Conservation (phyloP, 768 basidiomycete species). For the Lanmaoa rubissima region DNA sequence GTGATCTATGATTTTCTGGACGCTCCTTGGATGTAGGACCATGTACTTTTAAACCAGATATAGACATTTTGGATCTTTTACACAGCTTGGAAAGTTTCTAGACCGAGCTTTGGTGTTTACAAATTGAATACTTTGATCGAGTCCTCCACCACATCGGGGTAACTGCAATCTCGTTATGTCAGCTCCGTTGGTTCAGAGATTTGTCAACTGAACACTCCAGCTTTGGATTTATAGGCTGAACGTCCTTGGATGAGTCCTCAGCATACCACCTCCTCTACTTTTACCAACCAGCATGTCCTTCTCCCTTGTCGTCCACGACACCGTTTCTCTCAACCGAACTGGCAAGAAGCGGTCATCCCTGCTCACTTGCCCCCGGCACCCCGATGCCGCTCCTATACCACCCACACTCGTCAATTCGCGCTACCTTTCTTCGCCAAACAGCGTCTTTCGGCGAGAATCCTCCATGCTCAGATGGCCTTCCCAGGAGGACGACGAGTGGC, state of each 20-base stretch:
- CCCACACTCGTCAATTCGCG: slow-evolving; percentile 57
- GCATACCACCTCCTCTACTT: not conserved
- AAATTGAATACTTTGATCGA: slow-evolving; percentile 25
- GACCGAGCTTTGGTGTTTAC: slow-evolving; percentile 17
- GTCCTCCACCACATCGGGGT: slow-evolving; percentile 12
- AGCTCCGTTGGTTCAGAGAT: slow-evolving; percentile 23
- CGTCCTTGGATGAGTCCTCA: slow-evolving; percentile 7
- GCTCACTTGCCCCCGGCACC: slow-evolving; percentile 21
- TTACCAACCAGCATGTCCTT: slow-evolving; percentile 10
- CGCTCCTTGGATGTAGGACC: slow-evolving; percentile 13
- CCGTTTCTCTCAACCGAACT: not conserved
- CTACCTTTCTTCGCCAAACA: slow-evolving; percentile 49
- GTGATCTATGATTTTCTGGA: slow-evolving; percentile 23
- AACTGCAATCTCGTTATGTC: slow-evolving; percentile 23
- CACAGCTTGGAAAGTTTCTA: slow-evolving; percentile 21
- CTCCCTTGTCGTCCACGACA: slow-evolving; percentile 15
- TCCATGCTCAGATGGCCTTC: slow-evolving; percentile 39
- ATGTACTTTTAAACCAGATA: slow-evolving; percentile 15
- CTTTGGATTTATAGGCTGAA: slow-evolving; percentile 18
- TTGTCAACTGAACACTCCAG: slow-evolving; percentile 22
- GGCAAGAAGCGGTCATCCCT: slow-evolving; percentile 20
- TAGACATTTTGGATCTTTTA: slow-evolving; percentile 5
- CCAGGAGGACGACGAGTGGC: slow-evolving; percentile 57
- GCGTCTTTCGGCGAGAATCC: slow-evolving; percentile 44
- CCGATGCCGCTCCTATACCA: slow-evolving; percentile 49